phyloP scores from a whole-genome alignment of 1,284 basidiomycete species.

The Athelia sp. region DNA sequence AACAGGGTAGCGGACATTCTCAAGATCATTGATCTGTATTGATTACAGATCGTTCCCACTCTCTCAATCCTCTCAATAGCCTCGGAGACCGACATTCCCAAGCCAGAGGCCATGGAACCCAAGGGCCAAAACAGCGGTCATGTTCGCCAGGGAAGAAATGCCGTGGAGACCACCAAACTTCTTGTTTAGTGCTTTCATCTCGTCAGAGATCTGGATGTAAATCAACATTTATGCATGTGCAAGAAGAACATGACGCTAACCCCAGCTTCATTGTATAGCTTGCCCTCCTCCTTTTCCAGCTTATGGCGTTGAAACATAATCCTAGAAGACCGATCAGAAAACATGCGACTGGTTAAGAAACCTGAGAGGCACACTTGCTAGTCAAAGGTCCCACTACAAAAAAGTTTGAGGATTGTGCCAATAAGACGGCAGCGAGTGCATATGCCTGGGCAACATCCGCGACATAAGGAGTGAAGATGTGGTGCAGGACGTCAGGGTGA shows the following conservation, averaged over 20 bases:
- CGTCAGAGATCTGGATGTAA: constrained; percentile 68
- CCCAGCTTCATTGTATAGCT: constrained; percentile 54
- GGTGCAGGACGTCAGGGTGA: constrained; percentile 57
- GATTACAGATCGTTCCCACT: constrained; percentile 8
- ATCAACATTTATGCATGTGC: no score
- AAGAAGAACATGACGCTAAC: constrained; percentile 30
- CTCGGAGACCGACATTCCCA: constrained; percentile 43
- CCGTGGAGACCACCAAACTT: constrained; percentile 66
- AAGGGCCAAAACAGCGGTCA: constrained; percentile 55
- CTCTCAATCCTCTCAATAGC: constrained; percentile 21
- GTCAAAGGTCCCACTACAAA: constrained; percentile 62
- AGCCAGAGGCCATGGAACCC: constrained; percentile 73
- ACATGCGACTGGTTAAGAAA: constrained; percentile 2
- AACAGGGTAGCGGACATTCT: not conserved
- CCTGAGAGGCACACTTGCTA: constrained; percentile 45
- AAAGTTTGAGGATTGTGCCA: constrained; percentile 52
- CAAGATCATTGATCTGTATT: not conserved
- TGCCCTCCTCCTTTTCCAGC: constrained; percentile 72
- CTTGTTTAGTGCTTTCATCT: constrained; percentile 65
- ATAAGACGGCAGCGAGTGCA: constrained; percentile 44
- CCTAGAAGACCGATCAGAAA: constrained; percentile 26
- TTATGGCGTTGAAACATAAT: constrained; percentile 70
- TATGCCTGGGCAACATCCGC: constrained; percentile 73
- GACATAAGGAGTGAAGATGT: constrained; percentile 39
- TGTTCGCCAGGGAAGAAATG: constrained; percentile 62